These are phyloP conservation scores for Hypoxylon sp. DNA, from an alignment of 2,329 filamentous ascomycete genomes.

Conservation along the genomic window DNA sequence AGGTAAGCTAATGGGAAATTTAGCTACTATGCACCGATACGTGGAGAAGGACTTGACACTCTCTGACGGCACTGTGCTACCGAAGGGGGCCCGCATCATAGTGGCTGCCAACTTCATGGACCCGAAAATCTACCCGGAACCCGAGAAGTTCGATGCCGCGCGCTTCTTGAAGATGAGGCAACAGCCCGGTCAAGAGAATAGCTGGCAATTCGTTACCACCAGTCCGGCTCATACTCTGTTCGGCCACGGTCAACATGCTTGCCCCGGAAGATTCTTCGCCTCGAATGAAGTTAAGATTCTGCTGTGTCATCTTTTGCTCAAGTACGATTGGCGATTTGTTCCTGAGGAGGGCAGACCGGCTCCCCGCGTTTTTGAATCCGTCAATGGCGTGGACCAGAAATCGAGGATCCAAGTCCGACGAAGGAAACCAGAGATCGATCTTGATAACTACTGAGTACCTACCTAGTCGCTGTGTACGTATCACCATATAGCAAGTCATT, in stretches of 20 bases:
- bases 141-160: constrained; percentile 52
- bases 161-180: constrained; percentile 53
- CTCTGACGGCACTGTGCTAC: constrained; percentile 52
- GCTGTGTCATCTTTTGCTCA: constrained; percentile 51
- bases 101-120: constrained; percentile 53
- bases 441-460: constrained; percentile 46
- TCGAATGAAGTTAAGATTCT: constrained; percentile 57
- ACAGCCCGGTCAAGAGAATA: constrained; percentile 53
- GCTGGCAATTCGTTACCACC: constrained; percentile 58
- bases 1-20: constrained; percentile 9
- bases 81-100: constrained; percentile 50
- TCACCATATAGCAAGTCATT: background rate
- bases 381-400: constrained; percentile 38
- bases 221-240: constrained; percentile 55
- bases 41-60: constrained; percentile 49
- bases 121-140: constrained; percentile 49
- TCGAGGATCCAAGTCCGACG: constrained; percentile 50
- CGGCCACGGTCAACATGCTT: constrained; percentile 61
- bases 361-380: constrained; percentile 45
- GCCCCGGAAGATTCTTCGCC: constrained; percentile 55
- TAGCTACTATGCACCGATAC: constrained; percentile 54
- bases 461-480: background rate
- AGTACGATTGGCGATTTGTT: constrained; percentile 55
- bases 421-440: constrained; percentile 51
- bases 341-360: constrained; percentile 47